Evolutionary conservation across 108 stramenopile species (phyloP).

Genomic region (Nitzschia palea): DNA sequence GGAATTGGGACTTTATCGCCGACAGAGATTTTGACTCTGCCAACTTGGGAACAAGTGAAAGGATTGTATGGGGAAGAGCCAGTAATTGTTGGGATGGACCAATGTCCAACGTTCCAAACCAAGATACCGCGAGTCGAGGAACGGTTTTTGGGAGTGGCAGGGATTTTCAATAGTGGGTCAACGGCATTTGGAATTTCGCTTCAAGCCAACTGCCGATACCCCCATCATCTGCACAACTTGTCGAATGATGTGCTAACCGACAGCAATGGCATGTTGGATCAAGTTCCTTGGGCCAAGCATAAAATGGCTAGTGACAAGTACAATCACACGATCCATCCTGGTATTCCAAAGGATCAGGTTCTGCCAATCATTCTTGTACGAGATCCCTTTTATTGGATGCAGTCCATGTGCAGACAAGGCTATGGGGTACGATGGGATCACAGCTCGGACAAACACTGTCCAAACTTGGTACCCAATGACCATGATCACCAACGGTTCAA

Average conservation of each 20-base stretch:
- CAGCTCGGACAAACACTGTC: conserved; percentile 51
- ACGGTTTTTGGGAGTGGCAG: conserved; percentile 59
- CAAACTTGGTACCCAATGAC: conserved; percentile 68
- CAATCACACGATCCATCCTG: conserved; percentile 20
- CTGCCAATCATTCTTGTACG: conserved; percentile 60
- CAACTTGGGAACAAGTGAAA: conserved; percentile 12
- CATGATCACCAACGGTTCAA: conserved; percentile 29
- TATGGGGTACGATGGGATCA: conserved; percentile 72
- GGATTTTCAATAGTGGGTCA: conserved; percentile 76
- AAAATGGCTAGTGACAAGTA: conserved; percentile 49
- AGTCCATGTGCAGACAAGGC: conserved; percentile 66
- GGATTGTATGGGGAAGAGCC: conserved; percentile 34
- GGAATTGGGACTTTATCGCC: conserved; percentile 7
- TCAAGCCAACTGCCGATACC: conserved; percentile 48
- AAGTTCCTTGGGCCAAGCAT: conserved; percentile 86
- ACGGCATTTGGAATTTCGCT: conserved; percentile 61
- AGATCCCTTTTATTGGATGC: conserved; percentile 83
- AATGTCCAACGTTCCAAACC: conserved; percentile 22
- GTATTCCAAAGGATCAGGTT: conserved; percentile 28
- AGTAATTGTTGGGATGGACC: conserved; percentile 21
- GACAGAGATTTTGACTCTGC: conserved; percentile 20
- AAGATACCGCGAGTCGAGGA: conserved; percentile 10
- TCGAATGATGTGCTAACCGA: conserved; percentile 31
- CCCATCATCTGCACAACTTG: not conserved
- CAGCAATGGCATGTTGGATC: conserved; percentile 39